These are phyloP conservation scores for Metschnikowia bowlesiae DNA, from an alignment of 805 yeast genomes.

Conservation along the genomic window DNA sequence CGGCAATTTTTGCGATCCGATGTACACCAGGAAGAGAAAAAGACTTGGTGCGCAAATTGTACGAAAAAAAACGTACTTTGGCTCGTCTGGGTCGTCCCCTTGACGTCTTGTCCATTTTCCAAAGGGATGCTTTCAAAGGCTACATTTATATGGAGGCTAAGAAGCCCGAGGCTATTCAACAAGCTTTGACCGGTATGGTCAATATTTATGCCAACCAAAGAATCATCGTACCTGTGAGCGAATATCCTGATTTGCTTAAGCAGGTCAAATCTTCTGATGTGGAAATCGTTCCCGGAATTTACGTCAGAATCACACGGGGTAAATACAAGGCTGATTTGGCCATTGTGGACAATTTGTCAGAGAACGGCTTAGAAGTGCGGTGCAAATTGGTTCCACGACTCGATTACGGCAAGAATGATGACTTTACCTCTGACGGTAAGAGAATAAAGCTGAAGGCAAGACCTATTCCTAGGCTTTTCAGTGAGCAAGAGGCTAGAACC, in stretches of 20 bases:
- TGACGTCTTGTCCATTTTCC: constrained; percentile 84
- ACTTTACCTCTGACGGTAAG: constrained; percentile 45
- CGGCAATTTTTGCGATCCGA: constrained; percentile 92
- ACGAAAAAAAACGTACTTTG: constrained; percentile 77
- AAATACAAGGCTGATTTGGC: constrained; percentile 91
- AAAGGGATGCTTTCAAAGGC: constrained; percentile 88
- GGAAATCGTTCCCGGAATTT: constrained; percentile 85
- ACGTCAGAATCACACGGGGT: constrained; percentile 87
- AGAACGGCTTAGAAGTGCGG: constrained; percentile 93
- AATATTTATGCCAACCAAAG: constrained; percentile 72
- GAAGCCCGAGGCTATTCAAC: constrained; percentile 85
- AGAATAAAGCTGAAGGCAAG: constrained; percentile 54
- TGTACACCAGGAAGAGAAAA: constrained; percentile 92
- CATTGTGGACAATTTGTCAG: constrained; percentile 86
- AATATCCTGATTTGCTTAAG: constrained; percentile 86
- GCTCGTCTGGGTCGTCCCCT: constrained; percentile 73
- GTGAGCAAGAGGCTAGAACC: constrained; percentile 82
- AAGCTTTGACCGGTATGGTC: constrained; percentile 84
- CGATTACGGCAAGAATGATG: constrained; percentile 74
- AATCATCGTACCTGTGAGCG: constrained; percentile 89
- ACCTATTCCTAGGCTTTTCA: constrained; percentile 83
- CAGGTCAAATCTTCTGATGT: constrained; percentile 86
- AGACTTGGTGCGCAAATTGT: constrained; percentile 77
- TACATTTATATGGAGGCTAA: constrained; percentile 93
- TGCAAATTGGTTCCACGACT: constrained; percentile 89